phyloP scores from a whole-genome alignment of 176 grass and related monocot species.

The Zea mays region Zm-B73-REFERENCE-NAM-5.0 NC_050102.1:130384001-130384500 shows the following conservation, averaged over 20 bases:
- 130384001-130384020: too few species aligned
- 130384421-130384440: too few species aligned
- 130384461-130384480: too few species aligned
- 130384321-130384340: constrained; percentile 50
- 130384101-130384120: constrained; percentile 44
- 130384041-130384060: too few species aligned
- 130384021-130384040: too few species aligned
- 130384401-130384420: too few species aligned
- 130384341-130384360: constrained; percentile 77
- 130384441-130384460: too few species aligned
- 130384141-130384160: constrained; percentile 65
- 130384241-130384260: constrained; percentile 89
- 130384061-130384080: too few species aligned
- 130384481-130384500: too few species aligned
- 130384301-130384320: constrained; percentile 57
- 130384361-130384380: constrained; percentile 66
- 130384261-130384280: constrained; percentile 82
- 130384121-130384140: constrained; percentile 68
- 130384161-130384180: constrained; percentile 67
- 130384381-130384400: too few species aligned
- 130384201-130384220: constrained; percentile 70
- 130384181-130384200: constrained; percentile 44
- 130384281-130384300: constrained; percentile 78
- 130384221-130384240: constrained; percentile 61
- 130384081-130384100: too few species aligned